Percentiles rank a stretch among this genome's conserved stretches.
Evolutionary conservation across 768 basidiomycete genomes (phyloP).

Genomic region (Suillus occidentalis): DNA sequence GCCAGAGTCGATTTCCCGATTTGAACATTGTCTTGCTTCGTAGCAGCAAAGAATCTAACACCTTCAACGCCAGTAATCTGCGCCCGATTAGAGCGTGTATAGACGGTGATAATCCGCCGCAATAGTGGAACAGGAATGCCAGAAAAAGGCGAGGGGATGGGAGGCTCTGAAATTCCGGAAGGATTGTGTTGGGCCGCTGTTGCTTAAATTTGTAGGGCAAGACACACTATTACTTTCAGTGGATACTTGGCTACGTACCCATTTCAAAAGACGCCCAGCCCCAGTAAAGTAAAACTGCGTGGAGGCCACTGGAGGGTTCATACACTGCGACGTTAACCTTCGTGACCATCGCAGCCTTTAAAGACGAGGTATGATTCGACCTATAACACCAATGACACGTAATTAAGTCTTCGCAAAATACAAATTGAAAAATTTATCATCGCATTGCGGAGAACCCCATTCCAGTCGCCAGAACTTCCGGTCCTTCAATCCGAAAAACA

Average conservation of each 20-base stretch:
- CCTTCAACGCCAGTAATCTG: constrained; percentile 72
- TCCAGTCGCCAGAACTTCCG: constrained; percentile 69
- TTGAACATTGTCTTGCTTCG: no score
- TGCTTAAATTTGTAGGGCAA: constrained; percentile 42
- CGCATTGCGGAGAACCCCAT: constrained; percentile 72
- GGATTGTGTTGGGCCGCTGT: constrained; percentile 74
- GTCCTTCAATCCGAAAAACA: constrained; percentile 67
- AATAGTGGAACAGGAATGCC: constrained; percentile 70
- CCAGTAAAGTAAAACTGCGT: constrained; percentile 64
- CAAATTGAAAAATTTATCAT: constrained; percentile 52
- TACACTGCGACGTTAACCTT: constrained; percentile 66
- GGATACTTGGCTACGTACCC: constrained; percentile 40
- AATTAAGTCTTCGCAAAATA: background rate
- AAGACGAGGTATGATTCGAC: constrained; percentile 54
- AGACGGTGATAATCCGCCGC: constrained; percentile 62
- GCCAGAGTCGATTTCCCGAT: no score
- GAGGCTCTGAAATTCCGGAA: constrained; percentile 82
- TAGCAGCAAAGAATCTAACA: no score
- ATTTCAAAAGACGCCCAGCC: constrained; percentile 67
- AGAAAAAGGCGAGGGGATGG: constrained; percentile 62
- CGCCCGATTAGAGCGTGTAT: constrained; percentile 68
- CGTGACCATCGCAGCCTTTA: constrained; percentile 60
- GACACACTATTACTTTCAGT: no score
- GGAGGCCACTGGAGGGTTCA: constrained; percentile 58
- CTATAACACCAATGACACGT: constrained; percentile 33